A percentile compares a stretch with the other conserved stretches of the same genome.
Conservation (phyloP, 2,329 filamentous ascomycete species). For the Coniochaeta prunicola region DNA sequence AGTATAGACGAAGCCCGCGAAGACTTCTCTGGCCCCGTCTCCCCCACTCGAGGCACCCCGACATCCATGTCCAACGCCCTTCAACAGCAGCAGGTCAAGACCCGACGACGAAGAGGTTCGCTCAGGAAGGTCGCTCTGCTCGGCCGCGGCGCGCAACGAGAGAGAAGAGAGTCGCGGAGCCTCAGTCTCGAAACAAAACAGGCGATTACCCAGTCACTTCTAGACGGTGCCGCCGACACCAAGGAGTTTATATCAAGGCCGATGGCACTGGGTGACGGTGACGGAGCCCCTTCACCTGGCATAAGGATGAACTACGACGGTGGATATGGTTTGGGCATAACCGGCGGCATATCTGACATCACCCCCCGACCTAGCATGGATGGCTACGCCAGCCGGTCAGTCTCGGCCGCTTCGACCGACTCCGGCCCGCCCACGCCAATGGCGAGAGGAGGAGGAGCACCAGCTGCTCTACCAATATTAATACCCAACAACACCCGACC, state of each 20-base stretch:
- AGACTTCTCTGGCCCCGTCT: background rate
- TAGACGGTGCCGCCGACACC: constrained; percentile 5
- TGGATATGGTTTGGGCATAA: constrained; percentile 38
- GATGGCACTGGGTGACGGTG: constrained; percentile 13
- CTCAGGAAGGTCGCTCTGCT: constrained; percentile 81
- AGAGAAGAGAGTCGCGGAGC: constrained; percentile 44
- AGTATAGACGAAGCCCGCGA: constrained; percentile 26
- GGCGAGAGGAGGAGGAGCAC: background rate
- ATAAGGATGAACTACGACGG: constrained; percentile 15
- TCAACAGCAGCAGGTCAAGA: constrained; percentile 36
- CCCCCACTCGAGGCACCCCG: constrained; percentile 7
- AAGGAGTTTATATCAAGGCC: constrained; percentile 7
- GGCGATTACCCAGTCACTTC: constrained; percentile 8
- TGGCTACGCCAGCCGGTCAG: constrained; percentile 30
- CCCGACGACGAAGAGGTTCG: constrained; percentile 71
- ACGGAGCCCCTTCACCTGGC: constrained; percentile 5
- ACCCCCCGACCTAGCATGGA: constrained; percentile 40
- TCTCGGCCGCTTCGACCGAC: background rate
- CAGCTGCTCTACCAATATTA: constrained; percentile 6
- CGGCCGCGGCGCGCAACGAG: constrained; percentile 61
- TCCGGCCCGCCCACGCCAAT: background rate
- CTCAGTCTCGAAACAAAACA: constrained; percentile 34
- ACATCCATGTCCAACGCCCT: constrained; percentile 20
- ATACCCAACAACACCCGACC: constrained; percentile 11
- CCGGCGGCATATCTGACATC: constrained; percentile 38